A percentile compares a stretch with the other conserved stretches of the same genome.
Conservation (phyloP, 75 land plant species). For the Adiantum capillusveneris region DNA sequence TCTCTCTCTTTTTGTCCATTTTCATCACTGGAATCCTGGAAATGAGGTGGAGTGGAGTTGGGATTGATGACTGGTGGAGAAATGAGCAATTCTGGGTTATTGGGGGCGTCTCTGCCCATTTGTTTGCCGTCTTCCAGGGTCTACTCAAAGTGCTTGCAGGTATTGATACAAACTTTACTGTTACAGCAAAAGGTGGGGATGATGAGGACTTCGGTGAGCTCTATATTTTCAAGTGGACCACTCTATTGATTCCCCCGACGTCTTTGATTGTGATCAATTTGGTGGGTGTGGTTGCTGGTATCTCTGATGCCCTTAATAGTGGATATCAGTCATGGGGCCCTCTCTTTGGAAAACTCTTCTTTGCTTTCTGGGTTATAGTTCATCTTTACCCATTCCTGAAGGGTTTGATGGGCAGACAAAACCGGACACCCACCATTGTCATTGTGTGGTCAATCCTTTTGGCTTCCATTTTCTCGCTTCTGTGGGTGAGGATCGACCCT, state of each 20-base stretch:
- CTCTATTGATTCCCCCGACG: conserved; percentile 54
- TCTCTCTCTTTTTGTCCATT: conserved; percentile 52
- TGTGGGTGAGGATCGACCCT: conserved; percentile 56
- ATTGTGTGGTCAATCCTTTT: conserved; percentile 64
- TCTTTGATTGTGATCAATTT: conserved; percentile 50
- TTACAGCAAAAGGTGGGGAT: conserved; percentile 51
- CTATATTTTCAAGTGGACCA: conserved; percentile 55
- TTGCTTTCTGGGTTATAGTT: conserved; percentile 66
- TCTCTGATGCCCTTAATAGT: conserved; percentile 57
- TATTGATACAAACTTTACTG: conserved; percentile 58
- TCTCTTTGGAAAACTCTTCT: conserved; percentile 59
- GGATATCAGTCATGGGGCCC: conserved; percentile 68
- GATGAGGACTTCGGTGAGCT: conserved; percentile 59
- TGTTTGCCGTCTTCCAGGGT: conserved; percentile 58
- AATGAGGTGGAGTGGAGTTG: conserved; percentile 62
- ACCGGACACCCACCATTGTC: conserved; percentile 63
- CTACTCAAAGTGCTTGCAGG: conserved; percentile 53
- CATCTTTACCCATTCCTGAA: conserved; percentile 67
- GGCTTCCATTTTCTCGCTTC: conserved; percentile 60
- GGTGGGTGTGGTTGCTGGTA: conserved; percentile 61
- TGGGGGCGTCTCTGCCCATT: conserved; percentile 53
- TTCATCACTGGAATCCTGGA: conserved; percentile 66
- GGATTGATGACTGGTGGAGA: conserved; percentile 72
- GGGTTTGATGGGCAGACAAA: conserved; percentile 65
- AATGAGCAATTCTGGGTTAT: conserved; percentile 73